A percentile compares a stretch with the other conserved stretches of the same genome.
These are phyloP conservation scores for Mortierella sp. DNA, from an alignment of 371 early-diverging fungal genomes.

Conservation along the genomic window DNA sequence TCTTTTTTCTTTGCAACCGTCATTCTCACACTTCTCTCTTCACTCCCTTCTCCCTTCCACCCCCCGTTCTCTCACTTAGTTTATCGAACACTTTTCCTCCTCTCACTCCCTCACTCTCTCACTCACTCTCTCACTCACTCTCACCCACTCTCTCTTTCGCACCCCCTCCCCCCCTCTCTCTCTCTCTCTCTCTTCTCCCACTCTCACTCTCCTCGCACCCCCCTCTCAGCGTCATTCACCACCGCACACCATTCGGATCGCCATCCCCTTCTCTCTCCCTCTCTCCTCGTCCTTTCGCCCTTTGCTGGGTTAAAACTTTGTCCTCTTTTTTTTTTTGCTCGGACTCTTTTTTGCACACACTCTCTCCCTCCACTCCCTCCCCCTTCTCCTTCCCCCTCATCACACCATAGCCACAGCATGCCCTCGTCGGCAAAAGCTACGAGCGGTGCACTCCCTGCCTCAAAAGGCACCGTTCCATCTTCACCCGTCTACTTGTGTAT, in stretches of 20 bases:
- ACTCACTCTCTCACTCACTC: neutral
- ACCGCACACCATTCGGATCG: too few species aligned
- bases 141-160: slow-evolving; percentile 2
- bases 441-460: neutral
- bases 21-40: neutral
- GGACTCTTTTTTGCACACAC: too few species aligned
- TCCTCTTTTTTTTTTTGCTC: too few species aligned
- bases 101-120: slow-evolving; percentile 1
- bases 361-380: neutral
- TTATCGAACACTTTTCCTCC: too few species aligned
- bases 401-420: neutral
- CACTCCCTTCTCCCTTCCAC: slow-evolving; percentile 1
- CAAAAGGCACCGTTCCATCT: neutral
- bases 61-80: slow-evolving; percentile 5
- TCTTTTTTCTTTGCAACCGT: too few species aligned
- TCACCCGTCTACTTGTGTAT: neutral
- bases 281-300: slow-evolving; percentile 1
- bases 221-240: too few species aligned
- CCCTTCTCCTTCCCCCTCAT: neutral
- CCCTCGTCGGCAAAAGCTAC: neutral
- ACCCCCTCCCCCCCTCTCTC: neutral
- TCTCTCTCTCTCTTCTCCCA: neutral
- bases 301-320: too few species aligned
- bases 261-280: slow-evolving; percentile 1
- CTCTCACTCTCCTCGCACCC: neutral